Conservation (phyloP, 169 alveolate species). For the Plasmodium inui region DNA sequence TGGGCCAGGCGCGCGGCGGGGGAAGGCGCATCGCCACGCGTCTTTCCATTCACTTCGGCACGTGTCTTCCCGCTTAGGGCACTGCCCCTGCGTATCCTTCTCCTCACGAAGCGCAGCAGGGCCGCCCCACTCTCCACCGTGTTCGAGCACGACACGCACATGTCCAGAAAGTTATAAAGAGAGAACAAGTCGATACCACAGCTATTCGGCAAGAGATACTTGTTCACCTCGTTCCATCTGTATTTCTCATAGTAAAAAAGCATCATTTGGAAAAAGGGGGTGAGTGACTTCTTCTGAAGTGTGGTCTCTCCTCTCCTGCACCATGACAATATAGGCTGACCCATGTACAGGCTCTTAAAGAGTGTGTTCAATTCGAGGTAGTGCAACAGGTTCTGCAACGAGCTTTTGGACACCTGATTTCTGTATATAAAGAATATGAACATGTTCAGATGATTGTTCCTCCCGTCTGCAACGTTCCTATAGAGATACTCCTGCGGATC, state of each 20-base stretch:
- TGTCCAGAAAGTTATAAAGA: conserved; percentile 15
- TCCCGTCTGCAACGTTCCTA: conserved; percentile 19
- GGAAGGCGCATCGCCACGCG: neutral
- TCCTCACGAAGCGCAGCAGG: conserved; percentile 14
- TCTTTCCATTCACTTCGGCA: neutral
- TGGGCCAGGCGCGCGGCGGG: neutral
- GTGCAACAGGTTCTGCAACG: conserved; percentile 11
- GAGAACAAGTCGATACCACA: conserved; percentile 1
- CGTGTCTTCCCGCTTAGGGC: neutral
- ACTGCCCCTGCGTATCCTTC: neutral
- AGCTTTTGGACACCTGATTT: conserved; percentile 23
- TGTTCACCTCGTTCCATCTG: conserved; percentile 35
- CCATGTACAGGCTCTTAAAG: conserved; percentile 28
- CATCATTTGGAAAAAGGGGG: conserved; percentile 12
- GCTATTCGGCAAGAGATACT: conserved; percentile 11
- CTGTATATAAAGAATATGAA: conserved; percentile 31
- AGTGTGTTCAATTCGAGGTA: conserved; percentile 3
- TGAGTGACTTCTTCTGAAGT: neutral
- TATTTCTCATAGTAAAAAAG: conserved; percentile 9
- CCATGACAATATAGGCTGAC: neutral
- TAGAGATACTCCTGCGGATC: conserved; percentile 57
- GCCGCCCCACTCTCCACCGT: conserved; percentile 11
- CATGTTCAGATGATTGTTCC: conserved; percentile 6
- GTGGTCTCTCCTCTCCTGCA: neutral
- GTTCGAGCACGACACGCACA: conserved; percentile 20